Evolutionary conservation across 129 eudicot genomes (phyloP).

Genomic region (Saussurea involucrata): DNA sequence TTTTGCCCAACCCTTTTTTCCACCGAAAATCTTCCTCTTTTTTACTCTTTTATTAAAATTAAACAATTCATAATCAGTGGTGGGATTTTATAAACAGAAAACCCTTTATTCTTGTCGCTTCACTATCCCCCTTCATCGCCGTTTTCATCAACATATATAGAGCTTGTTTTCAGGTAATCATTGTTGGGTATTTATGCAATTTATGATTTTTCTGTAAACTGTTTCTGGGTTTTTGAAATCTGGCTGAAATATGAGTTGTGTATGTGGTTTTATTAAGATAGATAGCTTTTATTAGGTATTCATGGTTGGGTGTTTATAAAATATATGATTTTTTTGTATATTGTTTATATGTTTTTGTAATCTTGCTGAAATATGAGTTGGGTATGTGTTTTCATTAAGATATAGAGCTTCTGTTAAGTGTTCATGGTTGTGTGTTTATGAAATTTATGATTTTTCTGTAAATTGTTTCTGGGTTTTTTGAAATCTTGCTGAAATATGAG

Average conservation of each 20-base stretch:
- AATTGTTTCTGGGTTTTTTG: not conserved
- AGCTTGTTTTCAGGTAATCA: conserved; percentile 4
- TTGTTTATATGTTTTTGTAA: not conserved
- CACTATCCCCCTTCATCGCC: conserved; percentile 12
- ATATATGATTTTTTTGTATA: not conserved
- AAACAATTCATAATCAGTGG: conserved; percentile 6
- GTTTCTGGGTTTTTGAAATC: not conserved
- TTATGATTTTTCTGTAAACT: not conserved
- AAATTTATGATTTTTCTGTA: not conserved
- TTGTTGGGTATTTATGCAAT: not conserved
- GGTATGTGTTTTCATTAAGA: not conserved
- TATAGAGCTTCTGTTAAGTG: too few relatives aligned
- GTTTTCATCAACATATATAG: conserved; percentile 13
- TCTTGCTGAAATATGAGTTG: not conserved
- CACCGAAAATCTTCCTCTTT: conserved; percentile 23
- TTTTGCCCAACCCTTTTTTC: conserved; percentile 22
- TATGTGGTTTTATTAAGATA: not conserved
- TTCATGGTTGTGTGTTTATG: too few relatives aligned
- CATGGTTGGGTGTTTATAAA: not conserved
- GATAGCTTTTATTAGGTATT: not conserved
- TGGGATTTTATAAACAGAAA: conserved; percentile 24
- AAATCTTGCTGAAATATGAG: not conserved
- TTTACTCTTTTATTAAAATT: not conserved
- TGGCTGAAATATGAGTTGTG: not conserved
- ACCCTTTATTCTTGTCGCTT: conserved; percentile 1